Conservation (phyloP, 345 rosid genomes). For the Populus euphratica region DNA sequence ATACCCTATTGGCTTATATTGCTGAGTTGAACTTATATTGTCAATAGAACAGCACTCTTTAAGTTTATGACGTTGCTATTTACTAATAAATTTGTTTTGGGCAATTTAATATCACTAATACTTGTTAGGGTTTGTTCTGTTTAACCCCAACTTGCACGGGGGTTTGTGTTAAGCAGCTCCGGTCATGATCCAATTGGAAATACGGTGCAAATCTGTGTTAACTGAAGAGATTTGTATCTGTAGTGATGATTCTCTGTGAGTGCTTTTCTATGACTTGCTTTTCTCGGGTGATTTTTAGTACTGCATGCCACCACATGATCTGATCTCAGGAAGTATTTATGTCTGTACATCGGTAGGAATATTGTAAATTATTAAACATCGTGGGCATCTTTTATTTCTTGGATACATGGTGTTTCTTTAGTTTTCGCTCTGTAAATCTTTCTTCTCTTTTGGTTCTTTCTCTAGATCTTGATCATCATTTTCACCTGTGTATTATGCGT, state of each 20-base stretch:
- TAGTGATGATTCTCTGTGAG: conserved; percentile 6
- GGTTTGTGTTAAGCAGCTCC: conserved; percentile 6
- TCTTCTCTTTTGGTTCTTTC: not conserved
- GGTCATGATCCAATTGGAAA: conserved; percentile 5
- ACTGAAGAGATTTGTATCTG: conserved; percentile 9
- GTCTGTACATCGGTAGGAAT: conserved; percentile 28
- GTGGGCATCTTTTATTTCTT: conserved; percentile 14
- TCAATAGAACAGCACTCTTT: not conserved
- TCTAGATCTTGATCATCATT: conserved; percentile 7
- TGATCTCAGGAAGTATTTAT: conserved; percentile 23
- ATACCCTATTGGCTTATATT: not conserved
- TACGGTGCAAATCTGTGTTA: conserved; percentile 8
- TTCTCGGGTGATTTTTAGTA: conserved; percentile 10
- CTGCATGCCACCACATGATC: conserved; percentile 19
- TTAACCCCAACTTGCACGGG: conserved; percentile 1
- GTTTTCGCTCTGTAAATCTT: not conserved
- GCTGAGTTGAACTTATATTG: not conserved
- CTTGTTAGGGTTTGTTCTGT: conserved; percentile 15
- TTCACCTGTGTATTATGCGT: not conserved
- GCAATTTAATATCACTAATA: not conserved
- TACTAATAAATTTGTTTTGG: not conserved
- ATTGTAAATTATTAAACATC: conserved; percentile 11
- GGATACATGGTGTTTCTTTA: conserved; percentile 2
- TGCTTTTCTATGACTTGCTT: conserved; percentile 12
- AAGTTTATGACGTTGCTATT: not conserved